phyloP scores from a whole-genome alignment of 495 filamentous ascomycete genomes.

The Glarea lozoyensis region DNA sequence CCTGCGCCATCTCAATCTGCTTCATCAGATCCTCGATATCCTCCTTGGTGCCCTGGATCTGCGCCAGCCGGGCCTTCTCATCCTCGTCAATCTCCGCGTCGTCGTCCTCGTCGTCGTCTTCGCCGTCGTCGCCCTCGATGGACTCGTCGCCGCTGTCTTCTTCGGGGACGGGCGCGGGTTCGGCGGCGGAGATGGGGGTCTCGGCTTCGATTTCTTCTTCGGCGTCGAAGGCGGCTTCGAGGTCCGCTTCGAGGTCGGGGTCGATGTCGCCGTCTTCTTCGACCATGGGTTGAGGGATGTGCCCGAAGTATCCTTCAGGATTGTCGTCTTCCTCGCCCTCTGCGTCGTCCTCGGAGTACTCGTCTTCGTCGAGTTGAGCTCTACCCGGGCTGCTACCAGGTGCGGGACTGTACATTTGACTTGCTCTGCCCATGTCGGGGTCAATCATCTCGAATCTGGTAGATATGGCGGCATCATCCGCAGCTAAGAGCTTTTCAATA shows the following conservation, averaged over 20 bases:
- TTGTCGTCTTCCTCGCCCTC: conserved; percentile 33
- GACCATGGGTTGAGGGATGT: conserved; percentile 2
- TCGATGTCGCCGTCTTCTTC: conserved; percentile 16
- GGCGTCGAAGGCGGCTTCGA: conserved; percentile 29
- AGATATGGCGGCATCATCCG: conserved; percentile 51
- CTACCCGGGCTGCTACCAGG: conserved; percentile 26
- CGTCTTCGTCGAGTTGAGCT: no score
- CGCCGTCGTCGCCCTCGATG: conserved; percentile 34
- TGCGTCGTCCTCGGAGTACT: conserved; percentile 33
- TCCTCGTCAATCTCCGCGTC: conserved; percentile 38
- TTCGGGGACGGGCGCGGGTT: conserved; percentile 20
- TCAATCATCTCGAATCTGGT: conserved; percentile 59
- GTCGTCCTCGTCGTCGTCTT: conserved; percentile 36
- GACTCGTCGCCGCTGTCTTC: conserved; percentile 30
- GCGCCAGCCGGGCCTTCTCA: conserved; percentile 33
- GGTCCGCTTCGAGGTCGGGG: conserved; percentile 28
- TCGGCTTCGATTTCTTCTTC: conserved; percentile 23
- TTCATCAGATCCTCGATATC: conserved; percentile 48
- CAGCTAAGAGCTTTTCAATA: conserved; percentile 65
- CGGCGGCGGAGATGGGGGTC: conserved; percentile 10
- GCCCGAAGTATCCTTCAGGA: conserved; percentile 21
- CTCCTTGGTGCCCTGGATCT: conserved; percentile 37
- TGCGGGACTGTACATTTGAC: conserved; percentile 29
- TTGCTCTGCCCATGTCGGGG: conserved; percentile 39
- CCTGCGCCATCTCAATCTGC: conserved; percentile 28